Percentiles rank a stretch among this genome's conserved stretches.
phyloP scores from a whole-genome alignment of 176 grass and related monocot species.

The Areca catechu region DNA sequence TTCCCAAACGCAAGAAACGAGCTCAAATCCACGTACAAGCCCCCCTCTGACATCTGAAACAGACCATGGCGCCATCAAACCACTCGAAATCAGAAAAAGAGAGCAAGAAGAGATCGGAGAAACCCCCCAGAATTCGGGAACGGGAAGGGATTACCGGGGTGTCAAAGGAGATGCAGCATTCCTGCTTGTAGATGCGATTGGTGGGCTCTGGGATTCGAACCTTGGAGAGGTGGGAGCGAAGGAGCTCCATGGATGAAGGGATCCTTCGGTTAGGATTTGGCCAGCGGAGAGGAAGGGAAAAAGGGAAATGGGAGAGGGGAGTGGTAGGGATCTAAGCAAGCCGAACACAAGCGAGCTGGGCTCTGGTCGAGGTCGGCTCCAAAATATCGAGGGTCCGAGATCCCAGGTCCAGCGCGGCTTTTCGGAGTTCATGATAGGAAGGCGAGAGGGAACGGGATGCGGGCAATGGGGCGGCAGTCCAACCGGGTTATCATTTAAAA shows the following conservation, averaged over 20 bases:
- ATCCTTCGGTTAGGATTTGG: constrained; percentile 34
- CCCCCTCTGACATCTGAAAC: constrained; percentile 66
- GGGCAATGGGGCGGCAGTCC: no score
- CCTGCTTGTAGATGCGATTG: constrained; percentile 91
- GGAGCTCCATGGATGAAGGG: constrained; percentile 64
- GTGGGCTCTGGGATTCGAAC: constrained; percentile 93
- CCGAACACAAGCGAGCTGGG: no score
- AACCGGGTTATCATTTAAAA: no score
- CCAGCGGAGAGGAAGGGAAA: constrained; percentile 5
- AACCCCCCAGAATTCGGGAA: neutral
- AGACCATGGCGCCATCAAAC: constrained; percentile 1
- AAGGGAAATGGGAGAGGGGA: neutral
- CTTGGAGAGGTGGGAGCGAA: constrained; percentile 68
- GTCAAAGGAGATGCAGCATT: constrained; percentile 96
- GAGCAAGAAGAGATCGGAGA: neutral
- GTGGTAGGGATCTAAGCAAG: no score
- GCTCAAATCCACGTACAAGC: constrained; percentile 72
- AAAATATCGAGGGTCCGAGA: no score
- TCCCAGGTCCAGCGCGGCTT: no score
- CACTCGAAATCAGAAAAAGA: neutral
- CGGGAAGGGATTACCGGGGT: constrained; percentile 37
- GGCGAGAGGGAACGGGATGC: no score
- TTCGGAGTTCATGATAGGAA: no score
- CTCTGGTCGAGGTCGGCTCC: no score
- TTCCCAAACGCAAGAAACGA: constrained; percentile 88